phyloP scores from a whole-genome alignment of 2,329 filamentous ascomycete genomes.

The Xylaria sp. region DNA sequence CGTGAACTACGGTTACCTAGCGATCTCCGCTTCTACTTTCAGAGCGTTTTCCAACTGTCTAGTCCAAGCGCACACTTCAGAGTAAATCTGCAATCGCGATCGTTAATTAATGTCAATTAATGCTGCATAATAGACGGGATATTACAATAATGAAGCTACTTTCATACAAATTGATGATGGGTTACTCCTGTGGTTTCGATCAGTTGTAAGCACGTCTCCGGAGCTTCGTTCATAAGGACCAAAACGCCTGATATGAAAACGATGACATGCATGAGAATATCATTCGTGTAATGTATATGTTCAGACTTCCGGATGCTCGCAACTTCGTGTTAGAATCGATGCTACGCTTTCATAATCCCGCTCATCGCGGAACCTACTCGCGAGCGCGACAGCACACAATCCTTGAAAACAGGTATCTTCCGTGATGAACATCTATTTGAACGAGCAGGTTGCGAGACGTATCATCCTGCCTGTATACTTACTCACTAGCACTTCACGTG shows the following conservation, averaged over 20 bases:
- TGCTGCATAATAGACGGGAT: background rate
- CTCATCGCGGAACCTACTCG: background rate
- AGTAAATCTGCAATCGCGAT: background rate
- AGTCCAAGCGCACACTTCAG: background rate
- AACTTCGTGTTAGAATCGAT: background rate
- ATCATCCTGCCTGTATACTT: too few relatives aligned
- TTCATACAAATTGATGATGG: background rate
- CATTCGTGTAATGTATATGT: background rate
- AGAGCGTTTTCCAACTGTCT: conserved; percentile 4
- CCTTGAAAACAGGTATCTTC: background rate
- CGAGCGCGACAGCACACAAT: background rate
- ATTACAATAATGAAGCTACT: background rate
- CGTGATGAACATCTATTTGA: too few relatives aligned
- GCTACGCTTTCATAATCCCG: background rate
- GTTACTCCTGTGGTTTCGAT: background rate
- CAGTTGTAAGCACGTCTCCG: background rate
- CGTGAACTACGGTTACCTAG: conserved; percentile 1
- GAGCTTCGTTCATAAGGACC: background rate
- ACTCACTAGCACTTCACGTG: too few relatives aligned
- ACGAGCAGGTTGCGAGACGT: too few relatives aligned
- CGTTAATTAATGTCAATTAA: background rate
- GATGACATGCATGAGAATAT: too few relatives aligned
- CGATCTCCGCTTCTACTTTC: conserved; percentile 16
- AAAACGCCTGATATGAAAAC: background rate
- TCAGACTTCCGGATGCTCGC: background rate